phyloP scores from a whole-genome alignment of 495 filamentous ascomycete species.

The Sporormia fimetaria region DNA sequence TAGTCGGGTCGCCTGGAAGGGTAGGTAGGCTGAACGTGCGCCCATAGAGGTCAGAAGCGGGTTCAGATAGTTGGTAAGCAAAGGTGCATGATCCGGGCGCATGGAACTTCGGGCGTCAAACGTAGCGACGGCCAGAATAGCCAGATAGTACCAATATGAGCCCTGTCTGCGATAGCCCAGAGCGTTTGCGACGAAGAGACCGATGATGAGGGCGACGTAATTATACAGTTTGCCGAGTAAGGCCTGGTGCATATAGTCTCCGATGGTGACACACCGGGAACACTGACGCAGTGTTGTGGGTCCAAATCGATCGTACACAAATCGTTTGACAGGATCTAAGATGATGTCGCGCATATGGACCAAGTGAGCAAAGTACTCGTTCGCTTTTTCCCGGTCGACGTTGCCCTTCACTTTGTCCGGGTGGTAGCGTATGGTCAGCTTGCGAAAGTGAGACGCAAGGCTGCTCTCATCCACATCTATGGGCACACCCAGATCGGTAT shows the following conservation, averaged over 20 bases:
- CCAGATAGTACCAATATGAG: constrained; percentile 81
- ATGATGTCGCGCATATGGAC: constrained; percentile 78
- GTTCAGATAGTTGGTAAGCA: constrained; percentile 51
- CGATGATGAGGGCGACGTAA: constrained; percentile 51
- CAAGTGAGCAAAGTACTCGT: constrained; percentile 63
- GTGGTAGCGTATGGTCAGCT: constrained; percentile 73
- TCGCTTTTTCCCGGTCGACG: constrained; percentile 35
- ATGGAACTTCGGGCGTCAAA: constrained; percentile 68
- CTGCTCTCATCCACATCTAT: constrained; percentile 57
- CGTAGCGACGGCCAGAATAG: constrained; percentile 52
- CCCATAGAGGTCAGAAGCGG: constrained; percentile 43
- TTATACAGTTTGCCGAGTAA: constrained; percentile 47
- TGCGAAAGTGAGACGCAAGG: constrained; percentile 75
- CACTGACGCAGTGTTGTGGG: constrained; percentile 53
- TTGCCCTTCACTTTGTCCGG: constrained; percentile 64
- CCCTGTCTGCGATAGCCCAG: constrained; percentile 72
- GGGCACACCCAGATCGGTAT: constrained; percentile 58
- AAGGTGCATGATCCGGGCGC: constrained; percentile 45
- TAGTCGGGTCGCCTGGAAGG: constrained; percentile 74
- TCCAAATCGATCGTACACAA: constrained; percentile 90
- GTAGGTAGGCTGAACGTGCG: constrained; percentile 58
- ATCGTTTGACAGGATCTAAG: constrained; percentile 63
- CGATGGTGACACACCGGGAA: constrained; percentile 56
- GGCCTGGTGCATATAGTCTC: constrained; percentile 62
- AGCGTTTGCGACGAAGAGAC: constrained; percentile 52